A percentile compares a stretch with the other conserved stretches of the same genome.
phyloP scores from a whole-genome alignment of 225 moss, liverwort and hornwort genomes.

The Pseudoscleropodium purum region DNA sequence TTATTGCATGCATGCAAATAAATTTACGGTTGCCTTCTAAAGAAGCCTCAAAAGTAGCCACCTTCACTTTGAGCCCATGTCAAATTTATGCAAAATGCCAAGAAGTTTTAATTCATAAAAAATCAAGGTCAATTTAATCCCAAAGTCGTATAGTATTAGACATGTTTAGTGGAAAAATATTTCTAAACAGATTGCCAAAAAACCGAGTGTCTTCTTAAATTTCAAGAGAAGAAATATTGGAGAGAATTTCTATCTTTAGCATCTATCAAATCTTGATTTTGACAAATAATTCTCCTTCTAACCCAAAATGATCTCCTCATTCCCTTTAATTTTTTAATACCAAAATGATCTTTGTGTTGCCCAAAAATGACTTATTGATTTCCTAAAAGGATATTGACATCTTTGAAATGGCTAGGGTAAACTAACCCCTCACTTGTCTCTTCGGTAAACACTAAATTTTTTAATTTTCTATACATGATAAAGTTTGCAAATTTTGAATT shows the following conservation, averaged over 20 bases:
- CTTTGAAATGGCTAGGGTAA: no score
- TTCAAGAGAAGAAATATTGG: accelerated
- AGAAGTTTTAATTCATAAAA: neutral
- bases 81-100: accelerated
- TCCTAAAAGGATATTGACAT: no score
- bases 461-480: no score
- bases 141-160: neutral
- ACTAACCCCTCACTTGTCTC: no score
- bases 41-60: neutral
- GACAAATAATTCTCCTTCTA: neutral
- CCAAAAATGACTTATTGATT: neutral
- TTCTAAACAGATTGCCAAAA: accelerated
- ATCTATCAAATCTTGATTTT: neutral
- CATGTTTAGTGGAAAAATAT: neutral
- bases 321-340: no score
- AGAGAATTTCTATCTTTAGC: neutral
- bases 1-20: neutral
- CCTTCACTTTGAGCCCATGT: neutral
- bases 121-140: neutral
- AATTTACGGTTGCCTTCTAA: neutral
- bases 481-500: no score
- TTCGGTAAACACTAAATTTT: no score
- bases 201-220: neutral
- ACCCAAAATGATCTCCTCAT: no score
- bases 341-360: neutral